Evolutionary conservation across 108 stramenopile genomes (phyloP).

Genomic region (Licmophora abbreviata): DNA sequence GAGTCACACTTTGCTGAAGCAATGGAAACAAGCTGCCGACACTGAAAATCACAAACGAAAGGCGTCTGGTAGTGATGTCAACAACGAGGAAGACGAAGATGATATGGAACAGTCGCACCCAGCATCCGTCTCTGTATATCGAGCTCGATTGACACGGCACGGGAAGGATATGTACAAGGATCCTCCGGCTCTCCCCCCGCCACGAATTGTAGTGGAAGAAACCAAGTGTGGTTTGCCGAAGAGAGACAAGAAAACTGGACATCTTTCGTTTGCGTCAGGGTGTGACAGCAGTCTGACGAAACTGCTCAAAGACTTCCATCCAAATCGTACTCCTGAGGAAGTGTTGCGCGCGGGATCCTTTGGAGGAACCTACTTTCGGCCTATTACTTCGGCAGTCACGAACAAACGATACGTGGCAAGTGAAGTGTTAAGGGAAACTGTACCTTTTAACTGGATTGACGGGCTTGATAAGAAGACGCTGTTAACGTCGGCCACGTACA

Average conservation of each 20-base stretch:
- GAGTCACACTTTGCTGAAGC: conserved; percentile 18
- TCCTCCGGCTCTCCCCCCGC: conserved; percentile 70
- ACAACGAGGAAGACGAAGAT: not conserved
- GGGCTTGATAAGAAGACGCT: conserved; percentile 45
- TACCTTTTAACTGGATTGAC: conserved; percentile 64
- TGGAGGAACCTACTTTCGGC: conserved; percentile 94
- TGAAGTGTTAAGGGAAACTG: conserved; percentile 58
- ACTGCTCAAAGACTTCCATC: conserved; percentile 73
- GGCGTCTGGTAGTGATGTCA: conserved; percentile 1
- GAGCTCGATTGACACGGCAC: conserved; percentile 37
- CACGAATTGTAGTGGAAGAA: conserved; percentile 24
- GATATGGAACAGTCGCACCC: conserved; percentile 31
- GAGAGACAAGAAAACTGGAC: conserved; percentile 41
- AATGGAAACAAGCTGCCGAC: conserved; percentile 33
- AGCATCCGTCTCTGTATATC: conserved; percentile 30
- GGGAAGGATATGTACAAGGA: conserved; percentile 82
- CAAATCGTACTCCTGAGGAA: conserved; percentile 93
- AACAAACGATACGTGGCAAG: conserved; percentile 53
- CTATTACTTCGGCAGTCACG: conserved; percentile 83
- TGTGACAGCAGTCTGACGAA: conserved; percentile 7
- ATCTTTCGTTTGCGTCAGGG: conserved; percentile 43
- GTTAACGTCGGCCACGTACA: conserved; percentile 70
- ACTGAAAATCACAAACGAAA: conserved; percentile 15
- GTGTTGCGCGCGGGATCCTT: conserved; percentile 85
- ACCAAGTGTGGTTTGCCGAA: conserved; percentile 25